These are phyloP conservation scores for Brassica cretica DNA, from an alignment of 345 rosid species.

Conservation along the genomic window DNA sequence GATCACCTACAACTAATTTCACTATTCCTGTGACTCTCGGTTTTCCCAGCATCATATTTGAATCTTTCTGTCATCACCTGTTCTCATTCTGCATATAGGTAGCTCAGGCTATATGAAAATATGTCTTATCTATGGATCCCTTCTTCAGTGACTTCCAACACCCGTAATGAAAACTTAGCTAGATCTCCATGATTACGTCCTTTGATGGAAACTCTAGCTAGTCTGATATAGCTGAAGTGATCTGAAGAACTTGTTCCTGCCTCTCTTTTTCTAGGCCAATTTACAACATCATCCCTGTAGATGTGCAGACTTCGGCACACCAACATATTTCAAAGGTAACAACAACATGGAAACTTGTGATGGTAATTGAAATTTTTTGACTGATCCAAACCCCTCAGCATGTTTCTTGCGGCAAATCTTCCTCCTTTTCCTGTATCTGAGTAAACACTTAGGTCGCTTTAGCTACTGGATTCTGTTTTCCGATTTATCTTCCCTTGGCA, in stretches of 20 bases:
- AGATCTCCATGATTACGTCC: background rate
- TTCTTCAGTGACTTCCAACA: background rate
- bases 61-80: conserved; percentile 16
- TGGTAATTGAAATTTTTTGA: background rate
- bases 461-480: conserved; percentile 5
- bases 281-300: conserved; percentile 46
- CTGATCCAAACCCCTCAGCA: background rate
- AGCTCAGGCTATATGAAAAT: conserved; percentile 1
- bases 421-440: background rate
- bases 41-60: conserved; percentile 9
- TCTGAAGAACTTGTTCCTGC: conserved; percentile 2
- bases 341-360: background rate
- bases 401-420: background rate
- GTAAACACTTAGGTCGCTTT: conserved; percentile 9
- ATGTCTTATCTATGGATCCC: background rate
- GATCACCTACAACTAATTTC: conserved; percentile 14
- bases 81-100: conserved; percentile 1
- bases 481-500: background rate
- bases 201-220: conserved; percentile 9
- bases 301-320: conserved; percentile 47
- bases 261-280: conserved; percentile 47
- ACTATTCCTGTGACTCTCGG: background rate
- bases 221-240: conserved; percentile 9
- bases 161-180: background rate
- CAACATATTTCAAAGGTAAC: conserved; percentile 70